Percentiles rank a stretch among this genome's conserved stretches.
phyloP scores from a whole-genome alignment of 129 eudicot species.

The Flaveria robusta region DNA sequence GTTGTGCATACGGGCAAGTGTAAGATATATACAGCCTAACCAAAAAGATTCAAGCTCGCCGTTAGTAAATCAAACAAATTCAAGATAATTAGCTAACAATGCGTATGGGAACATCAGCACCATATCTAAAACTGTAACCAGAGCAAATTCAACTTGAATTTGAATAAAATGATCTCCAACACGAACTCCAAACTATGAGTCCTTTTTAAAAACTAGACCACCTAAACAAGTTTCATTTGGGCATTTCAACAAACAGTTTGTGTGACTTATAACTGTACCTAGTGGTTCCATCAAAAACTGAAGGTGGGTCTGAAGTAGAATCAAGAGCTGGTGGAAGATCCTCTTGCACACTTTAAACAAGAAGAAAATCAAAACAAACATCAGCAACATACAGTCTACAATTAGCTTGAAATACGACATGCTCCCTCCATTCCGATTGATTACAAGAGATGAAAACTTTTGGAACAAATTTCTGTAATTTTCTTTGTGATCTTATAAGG shows the following conservation, averaged over 20 bases:
- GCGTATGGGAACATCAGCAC: neutral
- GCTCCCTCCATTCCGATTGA: no score
- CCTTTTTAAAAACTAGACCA: neutral
- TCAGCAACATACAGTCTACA: neutral
- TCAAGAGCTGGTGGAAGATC: constrained; percentile 81
- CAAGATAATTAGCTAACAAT: constrained; percentile 15
- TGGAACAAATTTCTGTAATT: no score
- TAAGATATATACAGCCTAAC: constrained; percentile 77
- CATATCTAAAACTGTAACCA: neutral
- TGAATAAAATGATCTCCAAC: neutral
- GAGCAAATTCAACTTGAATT: neutral
- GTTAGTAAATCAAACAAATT: neutral
- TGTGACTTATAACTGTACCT: constrained; percentile 38
- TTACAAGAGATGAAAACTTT: no score
- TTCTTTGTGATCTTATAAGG: no score
- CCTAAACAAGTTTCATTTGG: constrained; percentile 1
- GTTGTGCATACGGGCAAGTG: constrained; percentile 90
- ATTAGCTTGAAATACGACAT: neutral
- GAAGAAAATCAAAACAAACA: constrained; percentile 12
- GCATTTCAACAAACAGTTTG: constrained; percentile 31
- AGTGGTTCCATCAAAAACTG: constrained; percentile 80
- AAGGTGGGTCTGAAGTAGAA: constrained; percentile 88
- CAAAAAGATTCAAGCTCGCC: constrained; percentile 4
- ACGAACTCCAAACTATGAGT: neutral
- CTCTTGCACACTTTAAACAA: constrained; percentile 51